Evolutionary conservation across 768 basidiomycete species (phyloP), one percentile per base, ranked within the genome.

Genomic region (Serendipita sp.): DNA sequence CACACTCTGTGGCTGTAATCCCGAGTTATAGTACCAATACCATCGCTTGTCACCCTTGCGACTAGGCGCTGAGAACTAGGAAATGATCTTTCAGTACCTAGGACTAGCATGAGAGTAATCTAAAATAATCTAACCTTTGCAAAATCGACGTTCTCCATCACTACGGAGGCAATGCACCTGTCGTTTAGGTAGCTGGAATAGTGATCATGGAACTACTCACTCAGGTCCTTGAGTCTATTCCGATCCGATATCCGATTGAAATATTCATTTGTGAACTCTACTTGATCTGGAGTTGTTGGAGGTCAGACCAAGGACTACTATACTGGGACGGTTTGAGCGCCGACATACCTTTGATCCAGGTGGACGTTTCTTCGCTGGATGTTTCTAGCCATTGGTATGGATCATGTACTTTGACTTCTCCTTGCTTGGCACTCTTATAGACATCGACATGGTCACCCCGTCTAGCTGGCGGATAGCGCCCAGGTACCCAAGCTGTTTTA

Each of bases 21-120:
- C 89, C 63, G 81, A 83, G 74, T 91, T 90, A 70, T 85, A 81
- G 70, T 79, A 81, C 86, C 88, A 89, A 69, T 91, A 92, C 85
- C 87, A 91, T 58, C 79, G 80, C 15, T 78, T 80, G 69, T 90
- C 87, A 13, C 83, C 76, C 66, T 82, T 80, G 63, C 86, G 72
- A 5, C 71, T 68, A 0, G 89, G 89, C 0, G 83, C 75, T 23
- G 80, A 81, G 71, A 88, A 87, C 85, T 88, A 71, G 44, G 18
- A 64, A 54, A 11, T 32, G 16, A 23, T 18, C 7, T 8, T 10
- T 60, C 28, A 60, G 56, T 34, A 10, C 41, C 8, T 58, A 35
- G 3, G 7, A 46, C 3, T 0, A 41, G 44, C 0, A 32, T 36
- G 47, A 13, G 30, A 23, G 41, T 13, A 41, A 41, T 7, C 7